Conservation (phyloP, 2,329 filamentous ascomycete genomes). For the Sporothrix pseudoabietina region DNA sequence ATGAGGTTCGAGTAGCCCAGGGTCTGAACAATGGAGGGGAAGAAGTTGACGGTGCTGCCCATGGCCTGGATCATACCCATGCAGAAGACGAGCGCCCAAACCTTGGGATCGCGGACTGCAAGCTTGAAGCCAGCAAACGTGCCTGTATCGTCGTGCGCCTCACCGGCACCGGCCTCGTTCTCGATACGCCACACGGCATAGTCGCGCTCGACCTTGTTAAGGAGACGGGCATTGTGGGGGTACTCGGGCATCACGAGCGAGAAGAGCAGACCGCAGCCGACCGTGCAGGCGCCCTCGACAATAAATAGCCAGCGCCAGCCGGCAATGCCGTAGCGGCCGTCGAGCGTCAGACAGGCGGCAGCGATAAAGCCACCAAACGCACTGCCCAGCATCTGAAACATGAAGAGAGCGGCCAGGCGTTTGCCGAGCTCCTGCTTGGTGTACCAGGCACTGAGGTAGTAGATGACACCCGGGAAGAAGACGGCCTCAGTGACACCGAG, state of each 20-base stretch:
- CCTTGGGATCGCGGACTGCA: slow-evolving; percentile 28
- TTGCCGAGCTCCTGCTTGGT: slow-evolving; percentile 27
- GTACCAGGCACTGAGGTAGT: slow-evolving; percentile 31
- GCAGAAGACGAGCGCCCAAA: slow-evolving; percentile 34
- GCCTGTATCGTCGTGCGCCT: slow-evolving; percentile 42
- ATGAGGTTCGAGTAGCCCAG: slow-evolving; percentile 44
- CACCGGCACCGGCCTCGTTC: slow-evolving; percentile 44
- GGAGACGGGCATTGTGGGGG: slow-evolving; percentile 36
- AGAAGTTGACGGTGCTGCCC: slow-evolving; percentile 43
- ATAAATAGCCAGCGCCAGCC: slow-evolving; percentile 53
- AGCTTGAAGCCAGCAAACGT: slow-evolving; percentile 31
- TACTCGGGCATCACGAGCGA: slow-evolving; percentile 69
- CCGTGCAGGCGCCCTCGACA: slow-evolving; percentile 60
- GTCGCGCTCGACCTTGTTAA: slow-evolving; percentile 39
- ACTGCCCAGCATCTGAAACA: slow-evolving; percentile 28
- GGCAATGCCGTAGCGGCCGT: slow-evolving; percentile 50
- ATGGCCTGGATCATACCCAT: slow-evolving; percentile 41
- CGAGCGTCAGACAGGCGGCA: slow-evolving; percentile 56
- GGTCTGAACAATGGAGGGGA: slow-evolving; percentile 40
- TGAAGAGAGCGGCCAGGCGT: slow-evolving; percentile 26
- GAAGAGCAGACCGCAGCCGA: slow-evolving; percentile 55
- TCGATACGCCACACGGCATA: slow-evolving; percentile 42
- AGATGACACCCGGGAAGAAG: slow-evolving; percentile 19
- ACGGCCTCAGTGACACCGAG: slow-evolving; percentile 25
- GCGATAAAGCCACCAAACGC: slow-evolving; percentile 48